phyloP scores from a whole-genome alignment of 2,329 filamentous ascomycete genomes.

The Colletotrichum musicola region DNA sequence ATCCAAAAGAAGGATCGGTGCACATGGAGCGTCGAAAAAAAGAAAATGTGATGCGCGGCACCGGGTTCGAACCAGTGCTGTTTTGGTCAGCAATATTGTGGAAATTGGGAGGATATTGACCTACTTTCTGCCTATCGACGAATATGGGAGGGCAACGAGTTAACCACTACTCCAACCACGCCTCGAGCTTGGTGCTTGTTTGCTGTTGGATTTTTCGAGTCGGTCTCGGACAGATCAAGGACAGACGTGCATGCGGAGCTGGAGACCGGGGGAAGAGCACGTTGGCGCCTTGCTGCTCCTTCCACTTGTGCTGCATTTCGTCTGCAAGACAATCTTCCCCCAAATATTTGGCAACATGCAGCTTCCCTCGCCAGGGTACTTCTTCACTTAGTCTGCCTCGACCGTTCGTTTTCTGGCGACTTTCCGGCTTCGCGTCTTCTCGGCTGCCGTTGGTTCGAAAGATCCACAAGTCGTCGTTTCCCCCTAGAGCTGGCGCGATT shows the following conservation, averaged over 20 bases:
- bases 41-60: conserved; percentile 22
- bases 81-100: background rate
- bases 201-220: background rate
- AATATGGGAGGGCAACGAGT: conserved; percentile 37
- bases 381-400: background rate
- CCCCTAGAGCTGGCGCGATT: background rate
- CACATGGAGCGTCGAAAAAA: background rate
- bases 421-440: background rate
- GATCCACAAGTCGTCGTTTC: background rate
- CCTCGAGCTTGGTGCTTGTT: conserved; percentile 1
- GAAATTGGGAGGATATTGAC: conserved; percentile 15
- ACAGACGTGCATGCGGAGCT: background rate
- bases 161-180: conserved; percentile 38
- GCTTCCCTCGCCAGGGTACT: background rate
- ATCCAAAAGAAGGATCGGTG: background rate
- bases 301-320: background rate
- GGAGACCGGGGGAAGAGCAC: background rate
- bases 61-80: conserved; percentile 37
- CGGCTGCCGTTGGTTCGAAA: background rate
- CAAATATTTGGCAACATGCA: background rate
- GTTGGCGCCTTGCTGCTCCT: background rate
- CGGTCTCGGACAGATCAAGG: background rate
- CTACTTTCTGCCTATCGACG: conserved; percentile 29
- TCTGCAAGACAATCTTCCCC: background rate
- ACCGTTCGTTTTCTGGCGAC: background rate